These are phyloP conservation scores for Candida montana DNA, from an alignment of 805 yeast genomes.

Conservation along the genomic window DNA sequence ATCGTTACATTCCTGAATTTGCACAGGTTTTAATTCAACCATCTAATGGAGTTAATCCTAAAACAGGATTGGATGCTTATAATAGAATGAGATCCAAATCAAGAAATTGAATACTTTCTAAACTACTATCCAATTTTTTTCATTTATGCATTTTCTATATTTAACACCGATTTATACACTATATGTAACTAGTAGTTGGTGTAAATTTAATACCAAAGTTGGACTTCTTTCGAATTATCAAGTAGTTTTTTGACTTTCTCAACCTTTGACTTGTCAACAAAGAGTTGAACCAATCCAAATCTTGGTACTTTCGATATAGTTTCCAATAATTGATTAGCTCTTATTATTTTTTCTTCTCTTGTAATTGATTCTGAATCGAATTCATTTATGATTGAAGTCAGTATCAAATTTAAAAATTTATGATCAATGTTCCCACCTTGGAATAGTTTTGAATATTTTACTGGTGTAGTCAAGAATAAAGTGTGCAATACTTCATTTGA, in stretches of 20 bases:
- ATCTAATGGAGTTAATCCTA: constrained; percentile 18
- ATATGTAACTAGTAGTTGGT: background rate
- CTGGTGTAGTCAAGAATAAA: too few species aligned
- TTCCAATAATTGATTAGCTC: constrained; percentile 8
- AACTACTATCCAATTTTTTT: too few species aligned
- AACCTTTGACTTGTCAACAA: constrained; percentile 14
- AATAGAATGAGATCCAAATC: constrained; percentile 8
- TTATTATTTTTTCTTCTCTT: background rate
- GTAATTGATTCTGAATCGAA: background rate
- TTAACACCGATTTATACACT: too few species aligned
- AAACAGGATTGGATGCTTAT: constrained; percentile 20
- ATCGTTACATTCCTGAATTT: constrained; percentile 35
- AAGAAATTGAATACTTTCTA: background rate
- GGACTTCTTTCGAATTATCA: background rate
- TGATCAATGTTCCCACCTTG: constrained; percentile 43
- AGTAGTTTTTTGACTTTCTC: background rate
- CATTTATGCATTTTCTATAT: too few species aligned
- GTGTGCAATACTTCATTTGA: too few species aligned
- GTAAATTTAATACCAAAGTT: constrained; percentile 1
- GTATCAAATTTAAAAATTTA: constrained; percentile 40
- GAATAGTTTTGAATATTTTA: constrained; percentile 29
- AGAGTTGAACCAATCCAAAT: constrained; percentile 17
- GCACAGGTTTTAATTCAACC: constrained; percentile 38
- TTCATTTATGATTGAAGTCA: constrained; percentile 33
- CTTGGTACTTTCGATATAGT: constrained; percentile 18